Evolutionary conservation across 208 protist species (phyloP), one percentile per base, ranked within the genome.

Genomic region (Acanthamoeba royreba): DNA sequence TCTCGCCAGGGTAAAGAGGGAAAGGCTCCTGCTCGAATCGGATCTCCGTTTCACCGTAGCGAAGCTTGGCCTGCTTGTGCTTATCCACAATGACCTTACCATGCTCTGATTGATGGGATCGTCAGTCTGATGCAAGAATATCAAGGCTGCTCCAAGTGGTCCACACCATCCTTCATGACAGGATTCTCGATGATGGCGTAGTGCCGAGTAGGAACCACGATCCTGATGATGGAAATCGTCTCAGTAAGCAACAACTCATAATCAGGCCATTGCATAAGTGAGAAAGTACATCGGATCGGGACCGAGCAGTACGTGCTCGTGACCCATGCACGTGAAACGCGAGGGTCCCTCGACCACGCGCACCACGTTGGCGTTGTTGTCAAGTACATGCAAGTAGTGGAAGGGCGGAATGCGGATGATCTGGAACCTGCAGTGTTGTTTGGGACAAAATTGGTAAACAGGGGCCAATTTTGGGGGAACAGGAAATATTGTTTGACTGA

Each of bases 1-100:
- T 53, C 95, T 99, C 98, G 22, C 98, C 98, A 13, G 98, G 98
- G 88, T 98, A 97, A 19, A 99, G 95, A 17, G 98, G 97, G 93
- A 99, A 99, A 22, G 98, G 98, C 1, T 96, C 91, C 74, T 97
- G 96, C 11, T 66, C 55, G 33, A 98, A 96, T 43, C 98, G 97
- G 28, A 98, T 95, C 81, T 98, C 98, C 47, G 95, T 91, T 77
- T 98, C 96, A 52, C 98, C 98, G 46, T 96, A 91, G n/a, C 94
- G 85, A 43, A 98, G 95, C 93, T 97, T 96, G 49, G 97, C 96
- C 96, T 98, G 97, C n/a, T 97, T 96, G 43, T 96, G 94, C 9
- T 90, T 94, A 74, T 98, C 97, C 45, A 95, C 19, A 1, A 96
- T 52, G 1, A 95, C 72, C 38, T 74, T 61, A 33, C 58, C 88